A percentile compares a stretch with the other conserved stretches of the same genome.
These are phyloP conservation scores for Aspergillus nomiae DNA, from an alignment of 2,329 filamentous ascomycete species.

Conservation along the genomic window DNA sequence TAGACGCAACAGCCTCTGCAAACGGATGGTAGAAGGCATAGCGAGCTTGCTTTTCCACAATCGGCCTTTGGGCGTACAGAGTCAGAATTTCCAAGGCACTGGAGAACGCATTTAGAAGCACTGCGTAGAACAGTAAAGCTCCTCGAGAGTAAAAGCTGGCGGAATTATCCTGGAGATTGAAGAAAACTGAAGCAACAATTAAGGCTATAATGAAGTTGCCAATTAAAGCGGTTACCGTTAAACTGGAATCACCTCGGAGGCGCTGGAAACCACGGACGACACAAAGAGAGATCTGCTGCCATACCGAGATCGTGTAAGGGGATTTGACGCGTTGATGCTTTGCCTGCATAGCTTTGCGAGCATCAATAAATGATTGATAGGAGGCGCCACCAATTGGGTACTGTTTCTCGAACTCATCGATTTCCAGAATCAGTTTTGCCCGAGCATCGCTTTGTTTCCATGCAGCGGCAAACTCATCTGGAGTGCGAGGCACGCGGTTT, in stretches of 20 bases:
- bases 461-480: slow-evolving; percentile 63
- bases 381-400: slow-evolving; percentile 31
- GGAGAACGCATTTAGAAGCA: slow-evolving; percentile 8
- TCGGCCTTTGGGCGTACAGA: slow-evolving; percentile 78
- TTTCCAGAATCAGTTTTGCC: slow-evolving; percentile 34
- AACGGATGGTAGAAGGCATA: slow-evolving; percentile 90
- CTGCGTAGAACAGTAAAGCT: slow-evolving; percentile 11
- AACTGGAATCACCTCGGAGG: slow-evolving; percentile 15
- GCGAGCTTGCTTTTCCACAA: slow-evolving; percentile 84
- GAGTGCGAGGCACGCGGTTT: slow-evolving; percentile 61
- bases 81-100: slow-evolving; percentile 15
- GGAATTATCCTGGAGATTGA: slow-evolving; percentile 9
- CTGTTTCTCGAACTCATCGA: slow-evolving; percentile 37
- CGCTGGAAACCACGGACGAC: slow-evolving; percentile 16
- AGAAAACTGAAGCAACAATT: slow-evolving; percentile 19
- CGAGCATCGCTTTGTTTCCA: slow-evolving; percentile 56
- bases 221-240: slow-evolving; percentile 9
- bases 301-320: slow-evolving; percentile 16
- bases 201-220: slow-evolving; percentile 14
- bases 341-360: slow-evolving; percentile 26
- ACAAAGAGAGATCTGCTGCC: slow-evolving; percentile 16
- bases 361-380: slow-evolving; percentile 37
- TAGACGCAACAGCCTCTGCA: slow-evolving; percentile 82
- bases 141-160: slow-evolving; percentile 16
- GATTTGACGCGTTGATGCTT: slow-evolving; percentile 11